Evolutionary conservation across 2,329 filamentous ascomycete genomes (phyloP).

Genomic region (Venturia pyrina): DNA sequence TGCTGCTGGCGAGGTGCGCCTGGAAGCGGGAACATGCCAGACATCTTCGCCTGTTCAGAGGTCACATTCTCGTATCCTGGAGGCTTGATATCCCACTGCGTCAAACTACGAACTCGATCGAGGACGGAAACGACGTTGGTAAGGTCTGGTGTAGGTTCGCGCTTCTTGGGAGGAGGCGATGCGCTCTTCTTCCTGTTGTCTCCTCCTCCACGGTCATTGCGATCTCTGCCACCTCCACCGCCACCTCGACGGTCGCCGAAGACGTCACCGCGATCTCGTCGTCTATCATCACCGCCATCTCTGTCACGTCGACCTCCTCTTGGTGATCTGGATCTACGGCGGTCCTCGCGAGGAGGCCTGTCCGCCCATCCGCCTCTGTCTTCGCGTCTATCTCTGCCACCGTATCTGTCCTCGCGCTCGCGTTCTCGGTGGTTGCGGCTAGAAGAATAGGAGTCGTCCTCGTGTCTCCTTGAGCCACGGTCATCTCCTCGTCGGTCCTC

Average conservation of each 20-base stretch:
- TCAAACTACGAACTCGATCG: slow-evolving; percentile 82
- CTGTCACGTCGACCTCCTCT: slow-evolving; percentile 47
- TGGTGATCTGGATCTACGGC: background rate
- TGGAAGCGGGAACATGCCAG: slow-evolving; percentile 95
- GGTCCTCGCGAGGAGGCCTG: slow-evolving; percentile 12
- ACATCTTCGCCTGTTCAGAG: slow-evolving; percentile 95
- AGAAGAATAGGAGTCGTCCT: slow-evolving; percentile 80
- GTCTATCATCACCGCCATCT: slow-evolving; percentile 43
- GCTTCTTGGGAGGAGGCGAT: slow-evolving; percentile 72
- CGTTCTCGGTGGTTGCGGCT: slow-evolving; percentile 87
- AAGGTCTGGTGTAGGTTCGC: slow-evolving; percentile 91
- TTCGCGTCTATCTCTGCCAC: slow-evolving; percentile 45
- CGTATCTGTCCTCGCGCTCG: slow-evolving; percentile 88
- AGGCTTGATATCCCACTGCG: slow-evolving; percentile 99
- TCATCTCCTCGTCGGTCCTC: slow-evolving; percentile 62
- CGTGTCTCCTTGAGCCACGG: slow-evolving; percentile 58
- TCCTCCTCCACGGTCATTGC: slow-evolving; percentile 46
- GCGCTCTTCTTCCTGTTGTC: slow-evolving; percentile 60
- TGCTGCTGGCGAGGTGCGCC: slow-evolving; percentile 90
- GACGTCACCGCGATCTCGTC: slow-evolving; percentile 34
- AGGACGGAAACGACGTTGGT: slow-evolving; percentile 74
- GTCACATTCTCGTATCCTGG: slow-evolving; percentile 97
- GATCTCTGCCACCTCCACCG: slow-evolving; percentile 15
- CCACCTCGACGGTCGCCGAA: slow-evolving; percentile 36
- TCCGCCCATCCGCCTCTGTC: slow-evolving; percentile 65